Base-by-base conservation (phyloP, 1,284 basidiomycete species). In the Sparassis latifolia region DNA sequence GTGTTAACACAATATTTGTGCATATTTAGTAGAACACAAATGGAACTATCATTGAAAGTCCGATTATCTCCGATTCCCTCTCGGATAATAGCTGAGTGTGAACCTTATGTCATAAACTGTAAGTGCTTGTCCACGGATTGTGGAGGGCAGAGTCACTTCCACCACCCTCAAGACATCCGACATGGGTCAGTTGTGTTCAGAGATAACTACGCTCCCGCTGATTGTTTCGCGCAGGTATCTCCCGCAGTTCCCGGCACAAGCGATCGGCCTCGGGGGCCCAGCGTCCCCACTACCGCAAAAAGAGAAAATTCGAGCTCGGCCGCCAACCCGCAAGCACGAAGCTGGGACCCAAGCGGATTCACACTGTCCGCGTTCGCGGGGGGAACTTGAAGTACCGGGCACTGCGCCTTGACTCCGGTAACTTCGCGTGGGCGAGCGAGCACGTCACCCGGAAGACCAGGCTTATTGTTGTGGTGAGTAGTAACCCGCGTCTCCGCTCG, bases 241-340 rank as follows among this genome's bases (percentile, higher is more conserved):
- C 93, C 66, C 86, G 93, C 65, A 82, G 92, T 61, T 94, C 92
- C 64, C 82, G 93, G 70, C 92, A 97, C 83, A 97, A 97, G 77
- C 90, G 93, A 70, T 89, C 92, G 62, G 87, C 82, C 63, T 86
- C 91, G 47, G 93, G 93, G 69, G 93, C 92, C 58, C 91, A 95
- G 73, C 88, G 92, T 67, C 88, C 93, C 60, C 86, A 92, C 77
- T 94, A 93, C 79, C 90, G 94, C 79, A 97, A 97, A 82, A 97
- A 96, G 88, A 85, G 93, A 87, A 96, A 96, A 78, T 96, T 96
- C 76, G 93, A 97, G 80, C 87, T 97, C 68, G 93, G 92, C 69
- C 92, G 94, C 70, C 94, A 97, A 72, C 77, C 94, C 53, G 95
- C 94, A 58, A 92, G 78, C 82, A 97, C 94, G 69, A 97, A 91